Evolutionary conservation across 257 asterid genomes (phyloP).

Genomic region (Plantago ovata): DNA sequence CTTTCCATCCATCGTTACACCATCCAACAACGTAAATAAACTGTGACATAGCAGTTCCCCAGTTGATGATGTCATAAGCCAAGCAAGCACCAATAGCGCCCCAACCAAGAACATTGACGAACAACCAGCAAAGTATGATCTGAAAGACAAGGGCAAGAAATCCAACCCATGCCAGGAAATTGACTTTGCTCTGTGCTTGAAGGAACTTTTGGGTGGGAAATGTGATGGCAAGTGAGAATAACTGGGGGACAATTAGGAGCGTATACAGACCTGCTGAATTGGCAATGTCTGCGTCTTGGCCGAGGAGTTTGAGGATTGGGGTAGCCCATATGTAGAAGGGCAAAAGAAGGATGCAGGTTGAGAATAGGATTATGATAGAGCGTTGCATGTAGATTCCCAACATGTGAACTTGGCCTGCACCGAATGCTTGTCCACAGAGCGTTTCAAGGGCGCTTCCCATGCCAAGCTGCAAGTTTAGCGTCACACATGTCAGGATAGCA

Average conservation of each 20-base stretch:
- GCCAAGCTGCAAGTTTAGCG: conserved; percentile 34
- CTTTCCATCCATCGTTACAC: conserved; percentile 52
- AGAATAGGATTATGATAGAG: conserved; percentile 30
- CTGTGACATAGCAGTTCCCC: conserved; percentile 37
- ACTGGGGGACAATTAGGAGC: conserved; percentile 32
- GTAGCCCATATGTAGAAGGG: conserved; percentile 40
- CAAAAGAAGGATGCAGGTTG: conserved; percentile 23
- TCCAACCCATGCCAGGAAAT: conserved; percentile 35
- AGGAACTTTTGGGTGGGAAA: conserved; percentile 45
- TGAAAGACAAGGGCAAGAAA: conserved; percentile 28
- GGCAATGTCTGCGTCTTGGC: conserved; percentile 40
- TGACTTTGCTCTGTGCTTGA: conserved; percentile 49
- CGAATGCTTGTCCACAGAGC: conserved; percentile 46
- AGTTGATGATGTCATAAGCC: conserved; percentile 32
- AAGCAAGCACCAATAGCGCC: conserved; percentile 37
- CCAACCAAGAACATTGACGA: conserved; percentile 29
- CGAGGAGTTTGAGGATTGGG: conserved; percentile 29
- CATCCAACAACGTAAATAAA: conserved; percentile 37
- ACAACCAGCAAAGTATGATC: conserved; percentile 34
- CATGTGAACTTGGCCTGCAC: conserved; percentile 42
- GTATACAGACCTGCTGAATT: conserved; percentile 36
- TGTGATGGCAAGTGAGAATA: conserved; percentile 28
- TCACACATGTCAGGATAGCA: too few relatives aligned
- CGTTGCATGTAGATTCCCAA: conserved; percentile 43
- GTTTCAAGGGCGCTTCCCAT: conserved; percentile 61